Evolutionary conservation across 2,329 filamentous ascomycete species (phyloP), one percentile per base, ranked within the genome.

Genomic region (Pseudogymnoascus sp.): DNA sequence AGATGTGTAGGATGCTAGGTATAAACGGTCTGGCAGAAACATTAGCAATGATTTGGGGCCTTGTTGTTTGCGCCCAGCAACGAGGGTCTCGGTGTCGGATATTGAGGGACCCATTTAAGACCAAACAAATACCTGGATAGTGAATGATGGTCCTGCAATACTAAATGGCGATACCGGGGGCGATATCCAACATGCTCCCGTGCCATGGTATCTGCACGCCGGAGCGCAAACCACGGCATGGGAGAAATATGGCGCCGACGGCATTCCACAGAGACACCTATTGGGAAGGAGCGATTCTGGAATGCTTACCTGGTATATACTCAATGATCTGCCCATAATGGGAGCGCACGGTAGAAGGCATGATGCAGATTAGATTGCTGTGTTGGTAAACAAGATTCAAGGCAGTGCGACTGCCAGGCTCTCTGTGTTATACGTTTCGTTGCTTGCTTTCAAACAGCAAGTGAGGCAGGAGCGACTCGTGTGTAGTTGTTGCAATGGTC

Each of bases 271-370:
- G n/a, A 18, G n/a, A 31, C 4, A 12, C 1, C 1, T 12, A 2
- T 56, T 31, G 46, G 46, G 46, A 56, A 56, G 46, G 46, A 60
- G 59, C 59, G 59, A 21, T 23, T 16, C 6, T 25, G 14, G 59
- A 21, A 7, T n/a, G 63, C 85, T 72, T 82, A 96, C 92, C 90
- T 81, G 92, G 90, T 72, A 97, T 96, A 77, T 96, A 97, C 81
- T 97, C 93, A 74, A 97, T 93, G 71, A 96, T 87, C 79, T 96
- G 91, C 67, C 91, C 92, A 79, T 90, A 85, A 77, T 86, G 89
- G 75, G 83, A 78, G 60, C 76, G 82, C 46, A 79, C 77, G 70
- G 74, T 76, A 70, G 75, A 77, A 74, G 77, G 78, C 69, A 76
- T 84, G 61, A 64, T 73, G 65, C 69, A 64, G 44, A 59, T 23